Conservation (phyloP, 192 early-diverging fungal species). For the Entophlyctis helioformis region DNA sequence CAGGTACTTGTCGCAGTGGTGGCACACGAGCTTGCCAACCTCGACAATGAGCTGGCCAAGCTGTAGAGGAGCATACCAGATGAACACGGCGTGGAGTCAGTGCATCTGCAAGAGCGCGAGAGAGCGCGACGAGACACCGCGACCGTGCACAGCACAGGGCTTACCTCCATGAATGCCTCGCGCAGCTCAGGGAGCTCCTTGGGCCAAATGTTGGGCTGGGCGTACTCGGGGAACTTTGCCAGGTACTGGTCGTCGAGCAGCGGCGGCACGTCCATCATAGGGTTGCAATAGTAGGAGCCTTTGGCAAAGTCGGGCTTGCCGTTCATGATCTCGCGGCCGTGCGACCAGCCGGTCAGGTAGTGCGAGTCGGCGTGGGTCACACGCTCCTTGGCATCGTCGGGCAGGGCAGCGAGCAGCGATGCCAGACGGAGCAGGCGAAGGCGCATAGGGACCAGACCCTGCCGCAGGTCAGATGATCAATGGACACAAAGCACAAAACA, state of each 20-base stretch:
- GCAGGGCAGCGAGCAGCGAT: constrained; percentile 40
- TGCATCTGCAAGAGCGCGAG: constrained; percentile 1
- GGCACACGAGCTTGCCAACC: constrained; percentile 41
- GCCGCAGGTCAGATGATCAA: too few relatives aligned
- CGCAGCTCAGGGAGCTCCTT: constrained; percentile 36
- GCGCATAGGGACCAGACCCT: constrained; percentile 25
- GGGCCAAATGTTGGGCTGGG: constrained; percentile 48
- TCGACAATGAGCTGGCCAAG: constrained; percentile 43
- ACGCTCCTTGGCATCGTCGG: constrained; percentile 26
- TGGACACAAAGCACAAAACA: neutral
- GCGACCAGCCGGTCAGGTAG: constrained; percentile 61
- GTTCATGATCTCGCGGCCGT: constrained; percentile 57
- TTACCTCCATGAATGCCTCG: constrained; percentile 24
- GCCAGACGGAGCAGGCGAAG: constrained; percentile 33
- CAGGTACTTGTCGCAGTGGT: constrained; percentile 45
- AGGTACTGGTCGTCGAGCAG: constrained; percentile 11
- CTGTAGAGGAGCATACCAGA: neutral
- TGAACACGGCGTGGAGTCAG: neutral
- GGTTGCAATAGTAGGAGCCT: constrained; percentile 49
- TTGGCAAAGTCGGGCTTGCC: constrained; percentile 52
- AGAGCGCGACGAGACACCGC: neutral
- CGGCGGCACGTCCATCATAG: neutral
- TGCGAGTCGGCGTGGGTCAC: constrained; percentile 35
- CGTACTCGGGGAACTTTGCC: constrained; percentile 38
- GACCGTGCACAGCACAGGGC: neutral